Evolutionary conservation across 129 eudicot genomes (phyloP).

Genomic region (Arctium minus): DNA sequence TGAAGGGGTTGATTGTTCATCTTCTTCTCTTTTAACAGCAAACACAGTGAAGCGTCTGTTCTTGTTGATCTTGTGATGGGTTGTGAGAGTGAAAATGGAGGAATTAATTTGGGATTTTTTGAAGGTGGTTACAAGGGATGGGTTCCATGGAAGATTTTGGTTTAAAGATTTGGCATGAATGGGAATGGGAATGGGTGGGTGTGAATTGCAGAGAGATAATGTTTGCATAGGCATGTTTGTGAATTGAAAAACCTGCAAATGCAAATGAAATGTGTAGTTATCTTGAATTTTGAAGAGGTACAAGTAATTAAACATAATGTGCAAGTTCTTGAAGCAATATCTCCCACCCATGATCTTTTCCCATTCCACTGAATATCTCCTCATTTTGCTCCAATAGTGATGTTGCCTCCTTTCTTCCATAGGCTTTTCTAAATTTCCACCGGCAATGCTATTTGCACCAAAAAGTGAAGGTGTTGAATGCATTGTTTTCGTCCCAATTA

Average conservation of each 20-base stretch:
- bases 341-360: too few species aligned
- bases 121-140: neutral
- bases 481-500: too few species aligned
- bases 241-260: neutral
- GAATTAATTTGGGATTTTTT: conserved; percentile 4
- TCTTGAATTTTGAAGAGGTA: too few species aligned
- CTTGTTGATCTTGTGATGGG: neutral
- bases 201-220: conserved; percentile 27
- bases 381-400: too few species aligned
- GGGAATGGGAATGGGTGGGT: neutral
- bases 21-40: conserved; percentile 44
- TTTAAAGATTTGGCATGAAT: neutral
- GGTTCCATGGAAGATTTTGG: conserved; percentile 3
- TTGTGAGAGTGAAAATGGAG: neutral
- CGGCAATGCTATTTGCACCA: too few species aligned
- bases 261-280: neutral
- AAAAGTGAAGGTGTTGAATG: too few species aligned
- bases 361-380: too few species aligned
- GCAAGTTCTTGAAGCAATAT: too few species aligned
- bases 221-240: conserved; percentile 23
- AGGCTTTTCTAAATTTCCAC: too few species aligned
- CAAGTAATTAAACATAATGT: too few species aligned
- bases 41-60: conserved; percentile 25
- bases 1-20: conserved; percentile 57
- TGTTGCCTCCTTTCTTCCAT: too few species aligned